Evolutionary conservation across 1,284 basidiomycete genomes (phyloP).

Genomic region (Sporisorium scitamineum): DNA sequence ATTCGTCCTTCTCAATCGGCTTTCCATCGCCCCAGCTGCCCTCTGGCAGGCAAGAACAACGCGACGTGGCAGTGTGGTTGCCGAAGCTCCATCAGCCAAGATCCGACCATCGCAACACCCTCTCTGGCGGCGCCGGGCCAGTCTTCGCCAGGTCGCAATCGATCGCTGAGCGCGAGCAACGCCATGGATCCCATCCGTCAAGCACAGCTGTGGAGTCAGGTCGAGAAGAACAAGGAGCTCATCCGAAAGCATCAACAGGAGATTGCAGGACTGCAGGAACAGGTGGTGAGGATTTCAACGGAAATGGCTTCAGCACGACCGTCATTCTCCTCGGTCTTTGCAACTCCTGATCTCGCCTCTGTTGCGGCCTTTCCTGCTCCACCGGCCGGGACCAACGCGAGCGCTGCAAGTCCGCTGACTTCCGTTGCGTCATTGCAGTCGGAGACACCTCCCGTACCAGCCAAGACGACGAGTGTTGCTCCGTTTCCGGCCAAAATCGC

Average conservation of each 20-base stretch:
- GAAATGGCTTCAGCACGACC: conserved; percentile 34
- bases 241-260: conserved; percentile 40
- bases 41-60: conserved; percentile 41
- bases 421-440: conserved; percentile 4
- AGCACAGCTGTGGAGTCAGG: conserved; percentile 38
- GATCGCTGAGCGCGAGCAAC: conserved; percentile 30
- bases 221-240: conserved; percentile 33
- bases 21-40: conserved; percentile 38
- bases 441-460: conserved; percentile 16
- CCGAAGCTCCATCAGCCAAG: conserved; percentile 4
- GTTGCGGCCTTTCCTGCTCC: conserved; percentile 11
- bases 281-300: conserved; percentile 37
- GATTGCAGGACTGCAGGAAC: conserved; percentile 38
- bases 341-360: conserved; percentile 13
- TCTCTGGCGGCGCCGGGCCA: conserved; percentile 1
- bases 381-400: neutral
- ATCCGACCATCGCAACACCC: neutral
- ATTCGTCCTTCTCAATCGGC: conserved; percentile 39
- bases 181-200: conserved; percentile 24
- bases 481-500: conserved; percentile 3
- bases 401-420: conserved; percentile 2
- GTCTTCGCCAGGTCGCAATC: conserved; percentile 19
- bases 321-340: conserved; percentile 20
- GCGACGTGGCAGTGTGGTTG: conserved; percentile 53
- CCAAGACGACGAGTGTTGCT: conserved; percentile 1